phyloP scores from a whole-genome alignment of 2,329 filamentous ascomycete species.

The Cyphellophora europaea region DNA sequence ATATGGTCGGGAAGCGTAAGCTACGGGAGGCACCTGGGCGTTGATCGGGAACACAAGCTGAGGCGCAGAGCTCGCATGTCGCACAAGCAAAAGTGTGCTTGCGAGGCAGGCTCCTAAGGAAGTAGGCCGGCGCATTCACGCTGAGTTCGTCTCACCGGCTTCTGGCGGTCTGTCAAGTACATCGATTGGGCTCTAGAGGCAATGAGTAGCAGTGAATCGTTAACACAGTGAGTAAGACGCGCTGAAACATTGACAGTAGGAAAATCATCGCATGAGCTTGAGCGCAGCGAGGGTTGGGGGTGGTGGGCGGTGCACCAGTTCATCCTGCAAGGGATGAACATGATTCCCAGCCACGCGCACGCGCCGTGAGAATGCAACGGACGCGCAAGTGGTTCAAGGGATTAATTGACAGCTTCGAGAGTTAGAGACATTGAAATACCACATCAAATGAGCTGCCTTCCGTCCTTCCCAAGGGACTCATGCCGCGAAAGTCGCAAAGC shows the following conservation, averaged over 20 bases:
- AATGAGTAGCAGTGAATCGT: background rate
- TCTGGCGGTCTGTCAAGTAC: background rate
- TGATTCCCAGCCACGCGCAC: background rate
- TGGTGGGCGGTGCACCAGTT: background rate
- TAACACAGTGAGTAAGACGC: background rate
- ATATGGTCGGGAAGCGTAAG: slow-evolving; percentile 51
- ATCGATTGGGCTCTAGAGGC: background rate
- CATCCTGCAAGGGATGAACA: background rate
- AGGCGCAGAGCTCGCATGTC: slow-evolving; percentile 4
- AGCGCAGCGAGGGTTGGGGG: background rate
- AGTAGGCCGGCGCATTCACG: background rate
- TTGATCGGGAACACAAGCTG: slow-evolving; percentile 62
- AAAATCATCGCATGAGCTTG: background rate
- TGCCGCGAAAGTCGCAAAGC: background rate
- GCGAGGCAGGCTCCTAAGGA: background rate
- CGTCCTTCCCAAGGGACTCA: too few relatives aligned
- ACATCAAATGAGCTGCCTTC: too few relatives aligned
- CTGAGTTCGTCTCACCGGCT: background rate
- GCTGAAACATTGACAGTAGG: background rate
- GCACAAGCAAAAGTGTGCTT: background rate
- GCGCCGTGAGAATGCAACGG: background rate
- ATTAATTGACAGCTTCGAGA: background rate
- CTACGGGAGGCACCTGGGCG: slow-evolving; percentile 72
- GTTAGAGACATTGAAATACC: slow-evolving; percentile 1
- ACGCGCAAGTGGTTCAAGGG: too few relatives aligned